Evolutionary conservation across 1,284 basidiomycete genomes (phyloP).

Genomic region (Trichosporon asahii): DNA sequence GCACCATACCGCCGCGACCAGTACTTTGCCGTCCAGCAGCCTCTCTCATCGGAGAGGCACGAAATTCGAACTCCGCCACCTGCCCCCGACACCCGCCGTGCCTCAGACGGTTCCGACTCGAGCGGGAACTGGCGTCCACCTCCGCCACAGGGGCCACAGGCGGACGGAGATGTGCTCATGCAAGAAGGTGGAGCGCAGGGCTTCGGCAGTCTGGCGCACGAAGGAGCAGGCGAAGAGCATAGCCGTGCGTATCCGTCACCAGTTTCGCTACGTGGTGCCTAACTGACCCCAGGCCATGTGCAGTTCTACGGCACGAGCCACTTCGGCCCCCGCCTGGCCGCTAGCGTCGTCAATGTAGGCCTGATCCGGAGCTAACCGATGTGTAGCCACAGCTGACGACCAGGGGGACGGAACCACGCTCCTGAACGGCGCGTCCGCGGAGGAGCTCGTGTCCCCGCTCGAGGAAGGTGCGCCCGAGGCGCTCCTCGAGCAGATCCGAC

Average conservation of each 20-base stretch:
- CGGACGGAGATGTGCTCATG: slow-evolving; percentile 25
- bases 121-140: slow-evolving; percentile 4
- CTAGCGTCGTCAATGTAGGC: slow-evolving; percentile 27
- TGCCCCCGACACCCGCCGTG: neutral
- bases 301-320: slow-evolving; percentile 37
- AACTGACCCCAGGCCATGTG: slow-evolving; percentile 26
- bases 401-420: slow-evolving; percentile 12
- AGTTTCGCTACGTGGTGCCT: too few species aligned
- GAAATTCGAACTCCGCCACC: slow-evolving; percentile 14
- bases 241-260: slow-evolving; percentile 13
- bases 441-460: slow-evolving; percentile 15
- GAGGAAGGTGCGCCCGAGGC: slow-evolving; percentile 14
- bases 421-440: slow-evolving; percentile 24
- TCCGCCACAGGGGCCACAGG: slow-evolving; percentile 5
- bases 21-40: slow-evolving; percentile 8
- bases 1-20: neutral
- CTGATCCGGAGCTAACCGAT: neutral
- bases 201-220: slow-evolving; percentile 26
- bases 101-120: neutral
- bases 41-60: slow-evolving; percentile 20
- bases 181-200: slow-evolving; percentile 31
- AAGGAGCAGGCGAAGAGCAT: slow-evolving; percentile 21
- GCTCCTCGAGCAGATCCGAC: slow-evolving; percentile 26
- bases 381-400: neutral
- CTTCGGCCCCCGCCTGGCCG: slow-evolving; percentile 32